Base-by-base conservation (phyloP, 129 eudicot genomes). In the Solidago caesia region DNA sequence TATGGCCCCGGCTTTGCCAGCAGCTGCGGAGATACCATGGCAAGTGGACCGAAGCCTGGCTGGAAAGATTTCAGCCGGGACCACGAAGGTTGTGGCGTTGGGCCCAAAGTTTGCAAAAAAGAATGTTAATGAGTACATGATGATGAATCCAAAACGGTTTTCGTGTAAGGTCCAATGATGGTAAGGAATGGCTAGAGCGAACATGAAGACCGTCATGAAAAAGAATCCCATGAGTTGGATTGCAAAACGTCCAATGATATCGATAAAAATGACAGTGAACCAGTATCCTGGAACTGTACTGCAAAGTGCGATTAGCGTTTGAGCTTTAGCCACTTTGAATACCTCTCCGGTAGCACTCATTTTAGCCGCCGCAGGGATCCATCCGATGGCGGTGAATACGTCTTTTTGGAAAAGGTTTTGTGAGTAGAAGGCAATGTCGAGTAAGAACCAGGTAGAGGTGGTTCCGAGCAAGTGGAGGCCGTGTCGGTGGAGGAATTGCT, bases 361-460 rank as follows among this genome's bases (percentile, higher is more conserved):
- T 57, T 41, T 56, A 4, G 33, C 13, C 5, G 87, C 71, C 0
- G 44, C 4, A 0, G 87, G 84, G 16, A 84, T 72, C 87, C 87
- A 84, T 13, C 87, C 87, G 44, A 84, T 76, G 2, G 82, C 87
- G 13, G 52, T 60, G 60, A 84, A 84, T 5, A 86, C 72, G 15
- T 86, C 89, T 57, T 86, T 86, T 16, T 86, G 89, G 76, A 86
- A 86, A 4, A 86, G 78, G 60, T 85, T 85, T 53, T 85, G 84
- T 45, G 81, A 73, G 43, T 84, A 84, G 56, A 84, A 84, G 13
- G 89, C 89, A 26, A 85, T 82, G 53, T 82, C 89, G 4, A 85
- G 82, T 33, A 85, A 73, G 43, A 85, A 85, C 89, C 89, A 85
- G 0, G 89, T 85, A 29, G 76, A 29, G 1, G 73, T 52, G 58